A percentile compares a stretch with the other conserved stretches of the same genome.
Conservation (phyloP, 108 stramenopile genomes). For the Skeletonema marinoi region DNA sequence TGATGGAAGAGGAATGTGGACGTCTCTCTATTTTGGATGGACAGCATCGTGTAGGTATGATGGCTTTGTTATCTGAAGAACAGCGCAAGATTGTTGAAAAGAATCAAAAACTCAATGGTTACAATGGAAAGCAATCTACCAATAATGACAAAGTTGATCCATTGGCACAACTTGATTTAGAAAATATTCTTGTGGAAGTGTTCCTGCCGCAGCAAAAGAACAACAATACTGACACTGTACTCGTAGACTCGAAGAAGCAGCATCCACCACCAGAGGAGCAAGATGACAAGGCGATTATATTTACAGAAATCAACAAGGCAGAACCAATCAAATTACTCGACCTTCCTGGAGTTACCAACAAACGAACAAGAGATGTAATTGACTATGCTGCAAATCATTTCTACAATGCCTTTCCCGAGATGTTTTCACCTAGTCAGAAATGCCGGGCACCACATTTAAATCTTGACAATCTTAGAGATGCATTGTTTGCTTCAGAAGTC, state of each 20-base stretch:
- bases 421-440: slow-evolving; percentile 77
- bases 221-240: neutral
- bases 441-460: slow-evolving; percentile 90
- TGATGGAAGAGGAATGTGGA: slow-evolving; percentile 69
- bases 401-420: slow-evolving; percentile 60
- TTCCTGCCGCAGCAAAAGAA: slow-evolving; percentile 22
- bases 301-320: slow-evolving; percentile 88
- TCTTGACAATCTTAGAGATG: slow-evolving; percentile 85
- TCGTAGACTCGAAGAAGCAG: neutral
- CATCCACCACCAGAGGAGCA: slow-evolving; percentile 8
- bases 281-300: slow-evolving; percentile 67
- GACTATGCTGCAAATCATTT: slow-evolving; percentile 61
- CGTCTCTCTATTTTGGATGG: slow-evolving; percentile 80
- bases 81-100: slow-evolving; percentile 22
- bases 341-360: slow-evolving; percentile 68
- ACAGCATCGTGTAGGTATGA: slow-evolving; percentile 89
- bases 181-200: slow-evolving; percentile 83
- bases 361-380: slow-evolving; percentile 62
- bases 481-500: slow-evolving; percentile 76
- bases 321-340: slow-evolving; percentile 86
- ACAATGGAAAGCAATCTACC: neutral
- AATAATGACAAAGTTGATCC: neutral
- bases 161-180: slow-evolving; percentile 55
- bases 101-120: neutral
- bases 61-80: slow-evolving; percentile 64